phyloP scores from a whole-genome alignment of 148 eudicot species.

The Rhododendron griersonianum region DNA sequence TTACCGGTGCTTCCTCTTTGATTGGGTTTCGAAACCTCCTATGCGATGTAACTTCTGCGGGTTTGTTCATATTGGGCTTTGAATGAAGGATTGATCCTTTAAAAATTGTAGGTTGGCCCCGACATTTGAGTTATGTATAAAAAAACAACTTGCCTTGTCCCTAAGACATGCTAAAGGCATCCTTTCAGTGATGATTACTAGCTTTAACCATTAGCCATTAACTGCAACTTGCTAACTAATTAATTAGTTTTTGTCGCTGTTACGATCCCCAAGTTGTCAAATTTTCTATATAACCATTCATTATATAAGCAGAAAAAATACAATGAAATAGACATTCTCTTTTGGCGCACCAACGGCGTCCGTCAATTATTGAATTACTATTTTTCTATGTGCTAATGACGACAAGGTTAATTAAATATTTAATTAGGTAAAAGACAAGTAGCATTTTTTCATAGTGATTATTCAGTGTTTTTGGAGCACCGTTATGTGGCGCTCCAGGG shows the following conservation, averaged over 20 bases:
- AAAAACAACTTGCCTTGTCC: not conserved
- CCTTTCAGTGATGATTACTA: not conserved
- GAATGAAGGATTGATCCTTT: not conserved
- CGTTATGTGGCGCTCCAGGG: not conserved
- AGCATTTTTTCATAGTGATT: not conserved
- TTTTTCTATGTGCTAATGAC: not conserved
- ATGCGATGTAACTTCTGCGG: no score
- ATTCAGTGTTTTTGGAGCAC: no score
- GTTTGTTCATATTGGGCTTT: no score
- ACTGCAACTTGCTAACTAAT: not conserved
- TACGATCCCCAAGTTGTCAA: not conserved
- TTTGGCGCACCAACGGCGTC: not conserved
- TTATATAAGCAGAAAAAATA: not conserved
- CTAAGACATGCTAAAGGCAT: not conserved
- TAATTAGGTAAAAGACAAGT: not conserved
- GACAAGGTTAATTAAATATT: not conserved
- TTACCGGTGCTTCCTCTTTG: not conserved
- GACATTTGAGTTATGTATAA: not conserved
- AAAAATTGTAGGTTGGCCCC: not conserved
- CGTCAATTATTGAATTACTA: not conserved
- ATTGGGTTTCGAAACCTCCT: not conserved
- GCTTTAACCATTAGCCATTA: not conserved
- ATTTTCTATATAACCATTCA: not conserved
- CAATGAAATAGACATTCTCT: not conserved
- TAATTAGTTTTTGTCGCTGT: not conserved